Evolutionary conservation across 768 basidiomycete species (phyloP).

Genomic region (Suillus spraguei): DNA sequence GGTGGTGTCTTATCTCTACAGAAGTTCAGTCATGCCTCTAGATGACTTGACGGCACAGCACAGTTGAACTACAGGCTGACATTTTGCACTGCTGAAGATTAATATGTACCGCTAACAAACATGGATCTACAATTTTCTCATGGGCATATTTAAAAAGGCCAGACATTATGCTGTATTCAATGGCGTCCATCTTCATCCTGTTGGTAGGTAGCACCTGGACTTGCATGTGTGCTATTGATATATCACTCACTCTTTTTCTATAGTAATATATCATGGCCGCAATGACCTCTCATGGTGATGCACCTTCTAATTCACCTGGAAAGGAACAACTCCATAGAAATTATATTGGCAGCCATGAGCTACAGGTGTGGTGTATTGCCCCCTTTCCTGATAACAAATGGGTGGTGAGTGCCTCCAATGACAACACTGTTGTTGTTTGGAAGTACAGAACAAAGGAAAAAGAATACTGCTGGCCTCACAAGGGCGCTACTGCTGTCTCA

Average conservation of each 20-base stretch:
- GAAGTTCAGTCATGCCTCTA: neutral
- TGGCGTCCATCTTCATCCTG: neutral
- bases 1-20: neutral
- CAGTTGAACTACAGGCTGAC: too few species aligned
- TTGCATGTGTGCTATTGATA: neutral
- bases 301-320: neutral
- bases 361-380: slow-evolving; percentile 5
- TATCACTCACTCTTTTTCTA: neutral
- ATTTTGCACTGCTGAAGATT: neutral
- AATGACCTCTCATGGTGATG: neutral
- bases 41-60: neutral
- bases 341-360: neutral
- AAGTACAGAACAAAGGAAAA: neutral
- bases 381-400: neutral
- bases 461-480: neutral
- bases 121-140: neutral
- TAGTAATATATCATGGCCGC: neutral
- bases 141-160: neutral
- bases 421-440: slow-evolving; percentile 6
- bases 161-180: neutral
- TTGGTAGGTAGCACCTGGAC: neutral
- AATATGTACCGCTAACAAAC: neutral
- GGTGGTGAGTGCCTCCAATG: slow-evolving; percentile 7
- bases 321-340: neutral
- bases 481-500: slow-evolving; percentile 23